Percentiles rank a stretch among this genome's conserved stretches.
Evolutionary conservation across 1,284 basidiomycete species (phyloP).

Genomic region (Sanghuangporus weigelae): DNA sequence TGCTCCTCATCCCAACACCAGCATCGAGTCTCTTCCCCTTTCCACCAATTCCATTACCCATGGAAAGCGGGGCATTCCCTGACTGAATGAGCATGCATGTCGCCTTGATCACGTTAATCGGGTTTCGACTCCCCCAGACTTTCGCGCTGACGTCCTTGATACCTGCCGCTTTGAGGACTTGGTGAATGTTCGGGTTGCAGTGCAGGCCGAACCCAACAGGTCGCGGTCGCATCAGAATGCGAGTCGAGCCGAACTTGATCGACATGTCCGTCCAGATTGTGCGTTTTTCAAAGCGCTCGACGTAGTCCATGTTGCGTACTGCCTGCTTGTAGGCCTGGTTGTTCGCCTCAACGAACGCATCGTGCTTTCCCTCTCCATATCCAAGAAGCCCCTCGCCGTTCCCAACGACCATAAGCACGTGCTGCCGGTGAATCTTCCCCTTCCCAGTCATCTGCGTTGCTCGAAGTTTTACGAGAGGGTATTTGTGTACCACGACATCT

Average conservation of each 20-base stretch:
- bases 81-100: constrained; percentile 62
- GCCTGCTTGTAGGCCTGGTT: constrained; percentile 71
- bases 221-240: constrained; percentile 79
- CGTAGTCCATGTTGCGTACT: constrained; percentile 83
- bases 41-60: constrained; percentile 76
- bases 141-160: constrained; percentile 94
- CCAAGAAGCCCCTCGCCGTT: constrained; percentile 88
- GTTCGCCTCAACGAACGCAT: constrained; percentile 52
- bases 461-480: constrained; percentile 52
- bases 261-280: constrained; percentile 89
- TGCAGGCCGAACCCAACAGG: constrained; percentile 92
- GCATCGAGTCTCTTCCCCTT: constrained; percentile 61
- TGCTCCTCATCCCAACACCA: constrained; percentile 60
- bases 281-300: constrained; percentile 84
- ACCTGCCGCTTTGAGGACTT: constrained; percentile 86
- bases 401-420: constrained; percentile 76
- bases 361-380: constrained; percentile 82
- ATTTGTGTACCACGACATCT: constrained; percentile 41
- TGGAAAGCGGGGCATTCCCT: constrained; percentile 65
- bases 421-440: constrained; percentile 70
- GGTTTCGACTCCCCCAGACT: constrained; percentile 89
- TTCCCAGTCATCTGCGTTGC: constrained; percentile 84
- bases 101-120: constrained; percentile 56
- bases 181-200: constrained; percentile 86
- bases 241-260: constrained; percentile 83